Evolutionary conservation across 1,284 basidiomycete genomes (phyloP), one percentile per base, ranked within the genome.

Genomic region (Neonothopanus nambi): DNA sequence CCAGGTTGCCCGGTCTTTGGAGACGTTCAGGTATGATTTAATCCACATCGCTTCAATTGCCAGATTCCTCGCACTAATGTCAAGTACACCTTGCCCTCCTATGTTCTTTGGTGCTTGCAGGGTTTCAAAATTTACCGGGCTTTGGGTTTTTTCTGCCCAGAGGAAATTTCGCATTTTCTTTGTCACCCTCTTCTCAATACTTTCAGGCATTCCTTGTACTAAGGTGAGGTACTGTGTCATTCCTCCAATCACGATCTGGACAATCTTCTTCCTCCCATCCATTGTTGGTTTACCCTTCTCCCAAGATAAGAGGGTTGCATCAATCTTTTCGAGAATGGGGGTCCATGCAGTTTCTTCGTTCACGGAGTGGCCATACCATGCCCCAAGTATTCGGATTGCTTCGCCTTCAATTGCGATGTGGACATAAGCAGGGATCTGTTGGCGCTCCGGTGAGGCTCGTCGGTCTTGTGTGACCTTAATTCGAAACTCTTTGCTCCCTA

Each of bases 371-470:
- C 48, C 48, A 33, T 28, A 18, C 24, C 38, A 24, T 13, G 37
- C 36, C 8, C 48, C 48, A 7, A 72, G 64, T 1, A 65, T 58
- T 40, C 67, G 35, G 0, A 65, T 53, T 8, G 62, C 45, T 37
- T 64, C 59, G 0, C 59, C 60, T 8, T 71, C 67, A 24, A 45
- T 38, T 0, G 59, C 59, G 7, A 73, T 69, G 5, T 61, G 46
- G 0, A 71, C 61, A 0, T 57, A 33, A 3, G 33, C n/a, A 0
- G 63, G 61, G 5, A 65, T 51, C 21, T 20, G 38, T 0, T 39
- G 28, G 2, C 36, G 2, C 1, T 51, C 39, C 13, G 36, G 12
- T 11, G 40, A 51, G 1, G 56, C 23, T 33, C 55, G 41, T 30
- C 63, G 51, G 4, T 54, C 62, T 30, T 21, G 5, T 3, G 53